These are phyloP conservation scores for Hypericum perforatum DNA, from an alignment of 345 rosid species.

Conservation along the genomic window DNA sequence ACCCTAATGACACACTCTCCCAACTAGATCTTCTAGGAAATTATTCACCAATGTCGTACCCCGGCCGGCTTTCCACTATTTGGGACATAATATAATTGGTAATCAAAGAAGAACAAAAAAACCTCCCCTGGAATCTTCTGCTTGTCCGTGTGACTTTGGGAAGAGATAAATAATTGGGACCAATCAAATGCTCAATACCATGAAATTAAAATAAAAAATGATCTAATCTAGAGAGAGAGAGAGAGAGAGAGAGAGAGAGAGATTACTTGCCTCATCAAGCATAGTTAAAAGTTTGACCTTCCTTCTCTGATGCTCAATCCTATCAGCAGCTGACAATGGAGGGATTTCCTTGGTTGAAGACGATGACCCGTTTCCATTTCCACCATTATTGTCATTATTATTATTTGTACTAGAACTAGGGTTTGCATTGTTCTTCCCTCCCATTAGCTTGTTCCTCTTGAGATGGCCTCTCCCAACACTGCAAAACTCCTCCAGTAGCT, in stretches of 20 bases:
- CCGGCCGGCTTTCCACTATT: conserved; percentile 40
- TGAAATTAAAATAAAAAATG: too few relatives aligned
- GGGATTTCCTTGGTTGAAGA: neutral
- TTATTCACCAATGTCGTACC: conserved; percentile 27
- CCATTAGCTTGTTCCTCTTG: neutral
- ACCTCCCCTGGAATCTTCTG: conserved; percentile 17
- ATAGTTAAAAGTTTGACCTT: neutral
- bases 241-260: neutral
- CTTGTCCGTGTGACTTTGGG: conserved; percentile 14
- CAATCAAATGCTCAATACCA: neutral
- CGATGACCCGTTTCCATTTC: neutral
- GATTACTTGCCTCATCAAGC: neutral
- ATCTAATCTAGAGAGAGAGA: too few relatives aligned
- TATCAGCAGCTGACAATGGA: neutral
- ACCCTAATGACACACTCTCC: conserved; percentile 17
- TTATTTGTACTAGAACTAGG: too few relatives aligned
- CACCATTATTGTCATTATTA: neutral
- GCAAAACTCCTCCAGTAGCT: neutral
- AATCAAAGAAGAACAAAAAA: neutral
- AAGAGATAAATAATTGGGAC: conserved; percentile 11
- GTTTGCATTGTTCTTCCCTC: neutral
- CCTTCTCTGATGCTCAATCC: neutral
- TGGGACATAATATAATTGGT: conserved; percentile 11
- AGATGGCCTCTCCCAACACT: neutral
- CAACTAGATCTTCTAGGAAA: conserved; percentile 29